Evolutionary conservation across 768 basidiomycete species (phyloP).

Genomic region (Hebeloma cylindrosporum): DNA sequence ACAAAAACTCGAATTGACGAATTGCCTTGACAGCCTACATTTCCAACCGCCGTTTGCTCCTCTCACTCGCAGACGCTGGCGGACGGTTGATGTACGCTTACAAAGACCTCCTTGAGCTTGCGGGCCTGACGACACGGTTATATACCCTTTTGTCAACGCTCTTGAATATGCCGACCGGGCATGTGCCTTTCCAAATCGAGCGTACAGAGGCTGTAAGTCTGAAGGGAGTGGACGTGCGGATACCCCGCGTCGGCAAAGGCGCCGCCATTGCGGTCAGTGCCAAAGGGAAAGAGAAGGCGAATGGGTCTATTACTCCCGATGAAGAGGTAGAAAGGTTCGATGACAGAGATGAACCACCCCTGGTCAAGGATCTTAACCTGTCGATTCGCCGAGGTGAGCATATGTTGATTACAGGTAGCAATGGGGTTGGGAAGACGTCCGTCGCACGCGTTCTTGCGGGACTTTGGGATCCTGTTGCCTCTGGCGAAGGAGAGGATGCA

Average conservation of each 20-base stretch:
- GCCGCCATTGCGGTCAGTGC: too few relatives aligned
- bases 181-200: constrained; percentile 34
- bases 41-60: constrained; percentile 84
- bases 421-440: constrained; percentile 90
- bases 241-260: constrained; percentile 39
- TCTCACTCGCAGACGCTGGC: constrained; percentile 96
- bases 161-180: constrained; percentile 64
- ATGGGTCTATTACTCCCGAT: background rate
- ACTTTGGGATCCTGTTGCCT: constrained; percentile 71
- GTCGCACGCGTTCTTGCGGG: constrained; percentile 88
- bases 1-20: constrained; percentile 1
- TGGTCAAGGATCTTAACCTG: constrained; percentile 72
- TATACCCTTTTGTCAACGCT: constrained; percentile 87
- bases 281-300: constrained; percentile 10
- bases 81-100: constrained; percentile 96
- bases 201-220: constrained; percentile 57
- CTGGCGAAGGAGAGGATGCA: constrained; percentile 4
- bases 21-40: constrained; percentile 62
- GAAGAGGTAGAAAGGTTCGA: constrained; percentile 23
- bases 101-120: constrained; percentile 93
- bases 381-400: constrained; percentile 73
- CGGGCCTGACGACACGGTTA: constrained; percentile 87
- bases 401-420: constrained; percentile 90
- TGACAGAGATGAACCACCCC: constrained; percentile 34
- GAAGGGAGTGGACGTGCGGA: constrained; percentile 66